Evolutionary conservation across 2,329 filamentous ascomycete genomes (phyloP).

Genomic region (Alternaria brassicicola): DNA sequence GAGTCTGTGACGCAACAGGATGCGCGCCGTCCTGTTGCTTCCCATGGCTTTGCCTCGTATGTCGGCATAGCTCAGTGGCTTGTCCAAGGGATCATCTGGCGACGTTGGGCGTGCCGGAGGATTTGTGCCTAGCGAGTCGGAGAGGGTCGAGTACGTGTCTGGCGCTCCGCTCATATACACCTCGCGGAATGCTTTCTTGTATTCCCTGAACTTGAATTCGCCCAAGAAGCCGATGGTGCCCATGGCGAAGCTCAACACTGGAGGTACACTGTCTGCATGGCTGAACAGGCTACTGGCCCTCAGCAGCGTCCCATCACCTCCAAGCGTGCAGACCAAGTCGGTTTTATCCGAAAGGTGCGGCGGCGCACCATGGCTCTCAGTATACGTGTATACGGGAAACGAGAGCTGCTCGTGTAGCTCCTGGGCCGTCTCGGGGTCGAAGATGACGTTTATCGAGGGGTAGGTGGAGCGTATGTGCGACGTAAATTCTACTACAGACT

Average conservation of each 20-base stretch:
- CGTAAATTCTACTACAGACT: constrained; percentile 64
- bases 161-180: constrained; percentile 82
- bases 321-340: constrained; percentile 87
- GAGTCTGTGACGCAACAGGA: constrained; percentile 84
- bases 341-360: constrained; percentile 71
- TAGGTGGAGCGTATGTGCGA: constrained; percentile 80
- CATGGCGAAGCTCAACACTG: constrained; percentile 95
- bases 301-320: constrained; percentile 90
- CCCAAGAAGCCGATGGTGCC: constrained; percentile 93
- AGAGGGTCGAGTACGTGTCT: constrained; percentile 63
- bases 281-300: constrained; percentile 87
- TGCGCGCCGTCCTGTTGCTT: constrained; percentile 72
- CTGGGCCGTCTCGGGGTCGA: constrained; percentile 77
- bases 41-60: constrained; percentile 84
- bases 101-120: constrained; percentile 71
- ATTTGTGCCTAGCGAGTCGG: constrained; percentile 71
- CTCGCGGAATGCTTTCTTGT: constrained; percentile 89
- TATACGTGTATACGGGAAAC: constrained; percentile 64
- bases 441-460: constrained; percentile 77
- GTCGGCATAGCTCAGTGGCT: constrained; percentile 65
- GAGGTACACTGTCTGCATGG: constrained; percentile 79
- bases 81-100: constrained; percentile 54
- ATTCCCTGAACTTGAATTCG: constrained; percentile 94
- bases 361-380: constrained; percentile 46
- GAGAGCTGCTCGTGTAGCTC: constrained; percentile 72